Percentiles rank a stretch among this genome's conserved stretches.
These are phyloP conservation scores for Leccinum truebloodii DNA, from an alignment of 768 basidiomycete species.

Conservation along the genomic window DNA sequence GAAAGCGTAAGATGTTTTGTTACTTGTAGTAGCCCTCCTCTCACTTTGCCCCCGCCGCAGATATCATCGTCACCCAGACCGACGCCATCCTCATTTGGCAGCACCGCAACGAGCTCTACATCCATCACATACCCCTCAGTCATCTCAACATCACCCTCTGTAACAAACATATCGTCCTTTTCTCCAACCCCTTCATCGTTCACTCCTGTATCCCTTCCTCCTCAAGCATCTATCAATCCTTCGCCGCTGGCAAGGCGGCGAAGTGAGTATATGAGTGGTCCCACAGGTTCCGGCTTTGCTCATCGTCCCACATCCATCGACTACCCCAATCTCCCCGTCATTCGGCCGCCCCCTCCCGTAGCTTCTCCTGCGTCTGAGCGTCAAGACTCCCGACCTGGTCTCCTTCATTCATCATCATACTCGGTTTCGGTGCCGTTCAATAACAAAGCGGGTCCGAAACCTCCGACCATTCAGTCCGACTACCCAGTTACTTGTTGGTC, in stretches of 20 bases:
- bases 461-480: conserved; percentile 69
- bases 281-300: conserved; percentile 51
- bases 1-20: conserved; percentile 44
- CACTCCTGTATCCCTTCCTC: conserved; percentile 59
- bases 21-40: conserved; percentile 10
- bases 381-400: conserved; percentile 70
- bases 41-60: conserved; percentile 25
- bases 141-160: conserved; percentile 39
- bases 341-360: conserved; percentile 79
- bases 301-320: conserved; percentile 59
- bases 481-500: conserved; percentile 86
- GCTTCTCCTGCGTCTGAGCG: conserved; percentile 70
- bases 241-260: conserved; percentile 70
- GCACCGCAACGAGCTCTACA: conserved; percentile 36
- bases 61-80: conserved; percentile 37
- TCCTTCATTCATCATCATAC: conserved; percentile 40
- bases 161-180: conserved; percentile 41
- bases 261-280: conserved; percentile 80
- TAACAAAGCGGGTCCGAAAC: conserved; percentile 45
- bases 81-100: conserved; percentile 39
- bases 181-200: conserved; percentile 41
- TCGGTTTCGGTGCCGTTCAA: conserved; percentile 22
- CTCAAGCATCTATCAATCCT: conserved; percentile 83
- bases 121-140: conserved; percentile 59
- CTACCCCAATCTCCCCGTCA: conserved; percentile 74